Base-by-base conservation (phyloP, 2,329 filamentous ascomycete genomes). In the Didymella glomerata region DNA sequence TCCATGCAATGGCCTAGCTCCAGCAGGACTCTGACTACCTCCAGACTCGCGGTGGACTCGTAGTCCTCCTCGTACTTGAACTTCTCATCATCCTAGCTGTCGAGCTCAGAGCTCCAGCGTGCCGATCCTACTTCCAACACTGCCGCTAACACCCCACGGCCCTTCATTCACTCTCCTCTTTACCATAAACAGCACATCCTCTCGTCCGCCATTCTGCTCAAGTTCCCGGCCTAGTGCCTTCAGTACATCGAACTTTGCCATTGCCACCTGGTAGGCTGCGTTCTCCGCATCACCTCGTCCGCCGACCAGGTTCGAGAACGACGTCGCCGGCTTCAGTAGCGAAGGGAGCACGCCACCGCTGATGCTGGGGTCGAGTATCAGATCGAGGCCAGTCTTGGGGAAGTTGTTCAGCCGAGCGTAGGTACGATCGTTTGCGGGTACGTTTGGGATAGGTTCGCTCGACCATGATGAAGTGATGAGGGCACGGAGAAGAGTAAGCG, bases 221-320 rank as follows among this genome's bases (percentile, higher is more conserved):
- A 88, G 64, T 13, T 74, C 71, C 24, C 72, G 64, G 27, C 83
- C 76, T n/a, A 88, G 70, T 4, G 79, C 78, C 16, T 81, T 80
- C 47, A 88, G 65, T 2, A 82, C 82, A 54, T 86, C 85, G 63
- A 85, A 85, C 65, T 86, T 87, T 0, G 84, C 82, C 46, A 78
- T 80, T 1, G 85, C 85, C 41, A 88, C 79, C 61, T 82, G 81
- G 74, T 85, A 87, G 3, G 85, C 84, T 1, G 83, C 80, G 62
- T 82, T 85, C 66, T 87, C 83, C 1, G 81, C 76, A 66, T 87
- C 85, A 2, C 83, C 84, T 10, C 81, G 77, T 10, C 85, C 85
- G 14, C 83, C 84, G 0, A 86, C 85, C n/a, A 87, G 79, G 53
- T 85, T 85, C 13, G 82, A 81, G 60, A 85, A 86, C 0, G 82